These are phyloP conservation scores for Plectosphaerella cucumerina DNA, from an alignment of 2,329 filamentous ascomycete species.

Conservation along the genomic window DNA sequence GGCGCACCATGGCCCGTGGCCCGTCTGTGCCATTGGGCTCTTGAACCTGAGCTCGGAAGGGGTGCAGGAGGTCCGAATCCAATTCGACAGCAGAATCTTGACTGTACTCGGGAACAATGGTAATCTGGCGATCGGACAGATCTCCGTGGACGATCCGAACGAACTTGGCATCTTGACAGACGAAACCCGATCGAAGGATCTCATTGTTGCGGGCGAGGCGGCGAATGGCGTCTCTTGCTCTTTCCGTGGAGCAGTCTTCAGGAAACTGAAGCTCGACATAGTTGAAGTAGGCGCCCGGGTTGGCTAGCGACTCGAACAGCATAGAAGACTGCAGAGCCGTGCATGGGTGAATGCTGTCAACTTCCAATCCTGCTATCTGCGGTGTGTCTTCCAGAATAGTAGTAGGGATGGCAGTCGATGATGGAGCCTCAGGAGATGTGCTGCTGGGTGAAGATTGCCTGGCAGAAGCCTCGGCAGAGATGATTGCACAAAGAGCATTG, in stretches of 20 bases:
- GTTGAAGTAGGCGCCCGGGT: conserved; percentile 69
- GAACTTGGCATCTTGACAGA: conserved; percentile 47
- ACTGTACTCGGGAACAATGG: conserved; percentile 29
- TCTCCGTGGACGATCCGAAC: conserved; percentile 61
- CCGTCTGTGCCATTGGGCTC: conserved; percentile 12
- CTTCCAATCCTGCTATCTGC: background rate
- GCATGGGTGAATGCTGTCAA: conserved; percentile 53
- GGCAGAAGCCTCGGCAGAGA: background rate
- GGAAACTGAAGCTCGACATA: conserved; percentile 63
- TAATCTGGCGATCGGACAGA: conserved; percentile 38
- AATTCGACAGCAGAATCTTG: conserved; percentile 34
- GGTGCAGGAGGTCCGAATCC: conserved; percentile 40
- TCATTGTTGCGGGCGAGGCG: conserved; percentile 52
- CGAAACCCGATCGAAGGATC: conserved; percentile 72
- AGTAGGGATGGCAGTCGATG: no score
- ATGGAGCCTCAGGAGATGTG: conserved; percentile 1
- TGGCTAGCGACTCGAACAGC: conserved; percentile 66
- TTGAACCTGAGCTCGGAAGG: conserved; percentile 58
- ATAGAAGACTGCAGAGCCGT: conserved; percentile 75
- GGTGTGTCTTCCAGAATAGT: background rate
- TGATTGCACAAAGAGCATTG: no score
- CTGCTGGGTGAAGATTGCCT: background rate
- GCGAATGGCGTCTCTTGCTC: conserved; percentile 45
- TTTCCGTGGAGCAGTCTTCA: conserved; percentile 20
- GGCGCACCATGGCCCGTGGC: conserved; percentile 42